Percentiles rank a stretch among this genome's conserved stretches.
Conservation (phyloP, 805 yeast genomes). For the Geotrichum ghanense region DNA sequence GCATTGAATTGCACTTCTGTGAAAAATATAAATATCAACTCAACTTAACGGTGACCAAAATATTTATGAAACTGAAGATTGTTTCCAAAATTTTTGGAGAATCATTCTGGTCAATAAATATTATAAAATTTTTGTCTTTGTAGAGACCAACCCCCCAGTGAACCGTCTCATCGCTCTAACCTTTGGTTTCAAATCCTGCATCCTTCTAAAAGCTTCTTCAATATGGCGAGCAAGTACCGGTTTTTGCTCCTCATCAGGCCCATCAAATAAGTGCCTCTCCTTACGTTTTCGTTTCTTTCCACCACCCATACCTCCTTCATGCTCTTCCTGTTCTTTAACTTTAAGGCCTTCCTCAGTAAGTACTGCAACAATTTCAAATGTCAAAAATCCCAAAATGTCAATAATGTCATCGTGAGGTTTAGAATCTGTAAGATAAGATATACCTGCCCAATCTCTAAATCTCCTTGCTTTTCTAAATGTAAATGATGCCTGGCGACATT, state of each 20-base stretch:
- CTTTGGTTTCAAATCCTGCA: slow-evolving; percentile 47
- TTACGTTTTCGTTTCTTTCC: slow-evolving; percentile 35
- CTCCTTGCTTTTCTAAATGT: slow-evolving; percentile 91
- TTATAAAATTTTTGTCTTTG: slow-evolving; percentile 40
- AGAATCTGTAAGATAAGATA: slow-evolving; percentile 70
- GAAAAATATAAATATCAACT: too few species aligned
- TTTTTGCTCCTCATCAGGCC: slow-evolving; percentile 71
- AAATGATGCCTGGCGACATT: slow-evolving; percentile 94
- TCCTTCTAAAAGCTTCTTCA: slow-evolving; percentile 76
- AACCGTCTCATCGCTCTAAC: slow-evolving; percentile 59
- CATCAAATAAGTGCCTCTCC: slow-evolving; percentile 55
- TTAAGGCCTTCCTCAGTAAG: slow-evolving; percentile 84
- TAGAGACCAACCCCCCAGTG: slow-evolving; percentile 52
- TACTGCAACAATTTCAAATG: slow-evolving; percentile 93
- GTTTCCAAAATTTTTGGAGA: too few species aligned
- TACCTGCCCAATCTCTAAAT: slow-evolving; percentile 94
- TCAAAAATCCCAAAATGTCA: slow-evolving; percentile 87
- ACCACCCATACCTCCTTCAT: slow-evolving; percentile 26
- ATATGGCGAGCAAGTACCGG: slow-evolving; percentile 75
- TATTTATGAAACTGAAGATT: too few species aligned
- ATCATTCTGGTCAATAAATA: slow-evolving; percentile 4
- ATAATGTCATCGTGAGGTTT: slow-evolving; percentile 94
- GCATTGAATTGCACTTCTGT: too few species aligned
- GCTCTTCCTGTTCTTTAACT: slow-evolving; percentile 59
- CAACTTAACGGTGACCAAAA: too few species aligned